These are phyloP conservation scores for Berberis vulgaris DNA, from an alignment of 164 flowering plant species.

Conservation along the genomic window DNA sequence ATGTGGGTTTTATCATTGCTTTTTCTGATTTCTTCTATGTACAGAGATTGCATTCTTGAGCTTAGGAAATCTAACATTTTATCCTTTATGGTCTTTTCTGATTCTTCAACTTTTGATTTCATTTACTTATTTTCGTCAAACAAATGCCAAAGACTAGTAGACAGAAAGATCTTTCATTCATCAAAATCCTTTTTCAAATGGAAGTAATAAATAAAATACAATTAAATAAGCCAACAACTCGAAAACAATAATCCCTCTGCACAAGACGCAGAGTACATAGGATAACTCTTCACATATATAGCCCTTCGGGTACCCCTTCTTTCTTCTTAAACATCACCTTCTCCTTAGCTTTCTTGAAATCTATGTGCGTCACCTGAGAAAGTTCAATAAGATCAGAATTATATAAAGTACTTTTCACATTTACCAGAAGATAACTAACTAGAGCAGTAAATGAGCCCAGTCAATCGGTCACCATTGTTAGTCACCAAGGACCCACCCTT, in stretches of 20 bases:
- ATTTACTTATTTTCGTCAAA: no score
- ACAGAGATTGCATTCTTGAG: no score
- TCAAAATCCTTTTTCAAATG: no score
- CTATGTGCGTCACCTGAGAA: neutral
- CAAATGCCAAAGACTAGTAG: no score
- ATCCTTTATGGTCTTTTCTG: no score
- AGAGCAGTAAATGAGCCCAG: neutral
- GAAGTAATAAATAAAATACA: neutral
- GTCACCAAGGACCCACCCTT: no score
- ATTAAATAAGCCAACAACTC: neutral
- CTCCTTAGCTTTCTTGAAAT: slow-evolving; percentile 4
- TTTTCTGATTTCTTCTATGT: no score
- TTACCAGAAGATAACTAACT: neutral
- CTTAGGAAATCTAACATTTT: no score
- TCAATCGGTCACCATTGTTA: no score
- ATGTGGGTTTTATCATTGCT: no score
- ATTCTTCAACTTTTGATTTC: no score
- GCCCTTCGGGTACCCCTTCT: neutral
- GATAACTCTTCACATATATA: neutral
- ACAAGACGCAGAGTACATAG: neutral
- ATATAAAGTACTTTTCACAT: neutral
- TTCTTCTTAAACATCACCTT: neutral
- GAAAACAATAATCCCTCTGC: neutral
- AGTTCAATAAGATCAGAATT: neutral
- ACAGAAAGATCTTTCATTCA: no score